Percentiles rank a stretch among this genome's conserved stretches.
phyloP scores from a whole-genome alignment of 345 rosid species.

The Gossypium mustelinum region DNA sequence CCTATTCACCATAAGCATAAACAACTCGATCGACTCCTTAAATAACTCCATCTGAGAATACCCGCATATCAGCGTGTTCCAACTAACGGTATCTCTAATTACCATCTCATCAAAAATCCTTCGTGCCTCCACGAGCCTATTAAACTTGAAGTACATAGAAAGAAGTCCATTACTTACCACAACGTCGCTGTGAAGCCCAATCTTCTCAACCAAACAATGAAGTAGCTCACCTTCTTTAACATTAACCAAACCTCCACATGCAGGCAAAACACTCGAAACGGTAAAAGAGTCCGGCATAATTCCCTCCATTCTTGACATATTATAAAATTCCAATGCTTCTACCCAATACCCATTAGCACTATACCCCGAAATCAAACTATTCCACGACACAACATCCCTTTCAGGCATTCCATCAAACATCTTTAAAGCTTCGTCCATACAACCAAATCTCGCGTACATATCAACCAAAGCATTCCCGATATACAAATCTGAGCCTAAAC shows the following conservation, averaged over 20 bases:
- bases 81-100: slow-evolving; percentile 47
- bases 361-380: slow-evolving; percentile 56
- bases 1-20: slow-evolving; percentile 34
- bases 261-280: slow-evolving; percentile 52
- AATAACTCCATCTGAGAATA: slow-evolving; percentile 36
- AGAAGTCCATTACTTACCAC: slow-evolving; percentile 52
- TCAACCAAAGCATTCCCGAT: slow-evolving; percentile 59
- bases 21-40: slow-evolving; percentile 41
- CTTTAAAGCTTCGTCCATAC: slow-evolving; percentile 35
- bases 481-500: slow-evolving; percentile 48
- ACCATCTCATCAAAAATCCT: slow-evolving; percentile 52
- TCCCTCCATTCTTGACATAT: slow-evolving; percentile 24
- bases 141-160: slow-evolving; percentile 57
- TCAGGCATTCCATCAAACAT: slow-evolving; percentile 60
- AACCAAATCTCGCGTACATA: slow-evolving; percentile 55
- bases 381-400: slow-evolving; percentile 61
- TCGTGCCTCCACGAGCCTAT: slow-evolving; percentile 31
- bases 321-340: slow-evolving; percentile 41
- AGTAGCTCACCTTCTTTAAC: slow-evolving; percentile 37
- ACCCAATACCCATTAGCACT: slow-evolving; percentile 44
- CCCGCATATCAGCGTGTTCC: slow-evolving; percentile 65
- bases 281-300: slow-evolving; percentile 50
- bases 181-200: slow-evolving; percentile 34
- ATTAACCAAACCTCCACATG: slow-evolving; percentile 46
- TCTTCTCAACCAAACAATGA: slow-evolving; percentile 50